phyloP scores from a whole-genome alignment of 2,329 filamentous ascomycete species.

The Ophiostoma perfectum region DNA sequence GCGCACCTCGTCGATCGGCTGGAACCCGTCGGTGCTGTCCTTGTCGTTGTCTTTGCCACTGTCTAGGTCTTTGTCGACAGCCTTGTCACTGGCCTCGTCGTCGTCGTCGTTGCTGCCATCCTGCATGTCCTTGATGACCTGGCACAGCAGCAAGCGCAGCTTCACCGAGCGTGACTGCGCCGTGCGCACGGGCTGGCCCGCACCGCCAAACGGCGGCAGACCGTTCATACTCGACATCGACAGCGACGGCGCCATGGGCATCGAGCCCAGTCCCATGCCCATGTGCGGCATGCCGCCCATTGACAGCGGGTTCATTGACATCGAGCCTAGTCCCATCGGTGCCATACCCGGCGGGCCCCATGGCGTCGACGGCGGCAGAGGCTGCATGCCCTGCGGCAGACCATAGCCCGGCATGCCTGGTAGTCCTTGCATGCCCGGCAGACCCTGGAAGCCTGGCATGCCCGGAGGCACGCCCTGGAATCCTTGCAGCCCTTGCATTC shows the following conservation, averaged over 20 bases:
- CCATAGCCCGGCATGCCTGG: conserved; percentile 6
- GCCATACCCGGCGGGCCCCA: background rate
- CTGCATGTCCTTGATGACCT: conserved; percentile 63
- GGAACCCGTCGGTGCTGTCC: conserved; percentile 43
- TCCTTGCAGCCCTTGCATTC: conserved; percentile 4
- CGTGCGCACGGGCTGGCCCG: conserved; percentile 38
- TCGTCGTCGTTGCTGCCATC: conserved; percentile 14
- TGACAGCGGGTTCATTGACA: background rate
- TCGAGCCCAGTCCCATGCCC: conserved; percentile 6
- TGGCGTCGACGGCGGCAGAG: conserved; percentile 6
- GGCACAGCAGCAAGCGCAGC: conserved; percentile 68
- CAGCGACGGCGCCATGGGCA: conserved; percentile 12
- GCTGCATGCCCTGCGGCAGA: conserved; percentile 9
- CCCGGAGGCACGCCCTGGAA: conserved; percentile 3
- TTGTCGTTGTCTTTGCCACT: conserved; percentile 28
- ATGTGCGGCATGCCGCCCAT: background rate
- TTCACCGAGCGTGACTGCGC: conserved; percentile 60
- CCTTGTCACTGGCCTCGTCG: conserved; percentile 37
- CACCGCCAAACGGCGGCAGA: conserved; percentile 27
- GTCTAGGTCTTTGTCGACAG: conserved; percentile 23
- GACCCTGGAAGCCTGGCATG: background rate
- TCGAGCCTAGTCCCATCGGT: background rate
- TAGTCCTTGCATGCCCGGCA: conserved; percentile 2
- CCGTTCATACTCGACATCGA: conserved; percentile 18
- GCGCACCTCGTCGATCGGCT: conserved; percentile 63